Base-by-base conservation (phyloP, 257 asterid genomes). In the Solanum medicagineum region DNA sequence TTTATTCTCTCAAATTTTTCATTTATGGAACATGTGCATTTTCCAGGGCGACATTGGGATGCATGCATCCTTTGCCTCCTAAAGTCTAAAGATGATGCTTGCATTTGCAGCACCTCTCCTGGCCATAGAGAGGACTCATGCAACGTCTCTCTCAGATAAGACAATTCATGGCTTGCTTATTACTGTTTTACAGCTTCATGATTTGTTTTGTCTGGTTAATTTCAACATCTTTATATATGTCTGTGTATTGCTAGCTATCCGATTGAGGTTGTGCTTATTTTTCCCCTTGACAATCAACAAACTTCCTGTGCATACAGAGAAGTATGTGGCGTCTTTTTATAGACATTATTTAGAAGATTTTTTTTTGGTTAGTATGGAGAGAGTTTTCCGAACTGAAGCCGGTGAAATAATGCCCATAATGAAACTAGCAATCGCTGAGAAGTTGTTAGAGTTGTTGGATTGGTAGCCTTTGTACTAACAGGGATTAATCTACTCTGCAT, bases 51-150 rank as follows among this genome's bases (percentile, higher is more conserved):
- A 68, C 84, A 79, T 83, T 79, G 32, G 84, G 86, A 88, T 63
- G 90, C 87, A 65, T 75, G 88, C 85, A 82, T 56, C 84, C 79
- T 85, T 82, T 68, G 90, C 88, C 85, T 88, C 87, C 81, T 45
- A 79, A 88, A 75, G 85, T 83, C 83, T 66, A 86, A 88, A 79
- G 88, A 81, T 65, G 87, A 80, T 79, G 83, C 80, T 77, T 47
- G 77, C 85, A 85, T 83, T 62, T 77, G 88, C 81, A 19, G 70
- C 84, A 53, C 74, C 74, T 80, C 71, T 65, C 63, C 53, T 80
- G 68, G 84, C 85, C 71, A 85, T 56, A 53, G 81, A 73, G 84
- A 79, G 84, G 85, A 60, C 63, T 49, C 53, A 77, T 57, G 54
- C 81, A 80, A n/a, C 81, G 56, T 54, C 80, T 85, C 47, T 60